phyloP scores from a whole-genome alignment of 2,329 filamentous ascomycete genomes.

The Pyrenophora tritici-repentis region DNA sequence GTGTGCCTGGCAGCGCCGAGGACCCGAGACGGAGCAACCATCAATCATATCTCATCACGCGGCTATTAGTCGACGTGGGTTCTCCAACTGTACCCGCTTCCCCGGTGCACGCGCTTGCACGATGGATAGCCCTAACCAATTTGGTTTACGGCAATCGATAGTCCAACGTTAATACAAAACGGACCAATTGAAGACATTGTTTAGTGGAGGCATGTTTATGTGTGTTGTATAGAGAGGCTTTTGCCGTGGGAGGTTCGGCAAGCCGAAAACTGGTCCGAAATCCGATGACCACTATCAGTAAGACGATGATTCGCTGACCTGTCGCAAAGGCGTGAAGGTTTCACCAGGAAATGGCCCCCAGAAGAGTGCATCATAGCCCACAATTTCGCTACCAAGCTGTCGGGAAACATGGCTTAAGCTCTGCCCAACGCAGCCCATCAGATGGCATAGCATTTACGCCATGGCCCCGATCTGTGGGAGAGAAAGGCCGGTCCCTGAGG shows the following conservation, averaged over 20 bases:
- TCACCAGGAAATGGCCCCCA: conserved; percentile 25
- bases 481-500: too few relatives aligned
- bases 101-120: conserved; percentile 31
- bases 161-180: conserved; percentile 17
- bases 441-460: conserved; percentile 11
- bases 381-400: conserved; percentile 41
- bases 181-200: neutral
- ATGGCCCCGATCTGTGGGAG: conserved; percentile 4
- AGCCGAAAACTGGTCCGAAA: conserved; percentile 3
- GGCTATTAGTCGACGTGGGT: conserved; percentile 23
- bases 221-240: neutral
- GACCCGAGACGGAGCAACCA: neutral
- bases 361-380: conserved; percentile 19
- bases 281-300: neutral
- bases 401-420: conserved; percentile 30
- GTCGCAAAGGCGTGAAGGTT: conserved; percentile 19
- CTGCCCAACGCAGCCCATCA: conserved; percentile 25
- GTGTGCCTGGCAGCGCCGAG: conserved; percentile 5
- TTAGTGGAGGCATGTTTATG: neutral
- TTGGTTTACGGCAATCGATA: conserved; percentile 21
- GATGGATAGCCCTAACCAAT: conserved; percentile 28
- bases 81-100: conserved; percentile 29
- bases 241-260: conserved; percentile 1
- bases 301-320: conserved; percentile 10
- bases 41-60: conserved; percentile 1